Base-by-base conservation (phyloP, 192 early-diverging fungal genomes). In the Backusella tuberculispora region DNA sequence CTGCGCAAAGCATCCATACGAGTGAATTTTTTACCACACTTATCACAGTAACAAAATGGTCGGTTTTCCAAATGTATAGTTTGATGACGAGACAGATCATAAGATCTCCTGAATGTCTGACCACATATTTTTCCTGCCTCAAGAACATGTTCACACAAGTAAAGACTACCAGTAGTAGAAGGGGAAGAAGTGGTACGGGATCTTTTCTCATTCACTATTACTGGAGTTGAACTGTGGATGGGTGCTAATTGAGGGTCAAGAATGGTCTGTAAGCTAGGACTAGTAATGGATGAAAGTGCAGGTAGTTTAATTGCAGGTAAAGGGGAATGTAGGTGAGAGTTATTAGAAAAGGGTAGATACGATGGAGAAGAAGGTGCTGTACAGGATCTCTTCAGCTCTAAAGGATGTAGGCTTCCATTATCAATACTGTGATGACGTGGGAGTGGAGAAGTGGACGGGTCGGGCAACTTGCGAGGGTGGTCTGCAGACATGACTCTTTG, bases 11-110 rank as follows among this genome's bases (percentile, higher is more conserved):
- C 80, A 78, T 82, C 80, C 76, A 78, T 82, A 19, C 80, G 66
- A 19, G 80, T 82, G 53, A 82, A 82, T 34, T 69, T 73, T 48
- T 82, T 82, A 41, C 80, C 80, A 46, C 80, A 82, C 10, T 82
- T 70, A 17, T 75, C 34, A 44, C 80, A 82, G 46, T 72, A 76
- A 41, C 74, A 80, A 42, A 82, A 78, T 0, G 80, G 77, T 38
- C 76, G 66, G 45, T 78, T 78, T 42, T 78, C 75, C 41, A 78
- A 41, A 63, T 82, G 80, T 21, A 82, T 82, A 1, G 76, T 75
- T 56, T 76, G 76, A 26, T 82, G 80, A 3, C 80, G 64, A 34
- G 76, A 77, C 24, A 82, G 19, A 66, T 82, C 80, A 60, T 82
- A 82, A 13, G 76, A 77, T 56, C 80, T 74, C 17, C 76, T 41